Conservation (phyloP, 2,329 filamentous ascomycete genomes). For the Rosellinia necatrix region DNA sequence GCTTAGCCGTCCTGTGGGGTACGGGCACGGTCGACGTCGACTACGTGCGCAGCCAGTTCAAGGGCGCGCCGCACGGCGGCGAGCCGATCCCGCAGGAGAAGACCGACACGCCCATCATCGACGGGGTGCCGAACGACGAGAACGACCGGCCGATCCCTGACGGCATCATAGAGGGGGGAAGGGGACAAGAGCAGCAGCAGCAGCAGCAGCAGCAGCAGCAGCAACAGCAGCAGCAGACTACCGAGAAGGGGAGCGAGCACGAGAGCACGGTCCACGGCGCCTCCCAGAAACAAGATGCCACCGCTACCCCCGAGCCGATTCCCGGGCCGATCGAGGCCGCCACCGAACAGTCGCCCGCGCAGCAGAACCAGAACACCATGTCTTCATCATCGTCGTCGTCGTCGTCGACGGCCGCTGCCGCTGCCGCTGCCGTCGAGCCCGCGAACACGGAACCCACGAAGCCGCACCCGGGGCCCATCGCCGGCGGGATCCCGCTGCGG, state of each 20-base stretch:
- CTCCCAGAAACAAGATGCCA: not conserved
- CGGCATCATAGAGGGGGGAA: slow-evolving; percentile 20
- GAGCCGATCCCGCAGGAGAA: slow-evolving; percentile 22
- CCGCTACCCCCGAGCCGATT: not conserved
- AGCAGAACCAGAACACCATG: too few species aligned
- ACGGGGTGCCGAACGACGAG: slow-evolving; percentile 25
- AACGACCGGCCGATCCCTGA: slow-evolving; percentile 27
- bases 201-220: too few species aligned
- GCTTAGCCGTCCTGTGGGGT: slow-evolving; percentile 24
- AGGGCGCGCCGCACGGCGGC: not conserved
- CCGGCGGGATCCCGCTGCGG: slow-evolving; percentile 27
- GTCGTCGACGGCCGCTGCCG: not conserved
- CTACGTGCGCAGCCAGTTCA: slow-evolving; percentile 25
- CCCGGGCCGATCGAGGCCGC: not conserved
- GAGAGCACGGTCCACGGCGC: not conserved
- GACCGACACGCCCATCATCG: slow-evolving; percentile 23
- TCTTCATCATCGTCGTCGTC: slow-evolving; percentile 1
- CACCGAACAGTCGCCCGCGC: not conserved
- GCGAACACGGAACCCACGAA: slow-evolving; percentile 6
- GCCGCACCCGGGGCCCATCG: slow-evolving; percentile 11
- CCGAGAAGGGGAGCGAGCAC: not conserved
- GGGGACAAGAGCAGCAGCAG: too few species aligned
- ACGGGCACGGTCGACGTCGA: slow-evolving; percentile 27
- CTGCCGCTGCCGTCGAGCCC: not conserved
- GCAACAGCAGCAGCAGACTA: too few species aligned